Base-by-base conservation (phyloP, 108 stramenopile species). In the Cyclostephanos tholiformis region DNA sequence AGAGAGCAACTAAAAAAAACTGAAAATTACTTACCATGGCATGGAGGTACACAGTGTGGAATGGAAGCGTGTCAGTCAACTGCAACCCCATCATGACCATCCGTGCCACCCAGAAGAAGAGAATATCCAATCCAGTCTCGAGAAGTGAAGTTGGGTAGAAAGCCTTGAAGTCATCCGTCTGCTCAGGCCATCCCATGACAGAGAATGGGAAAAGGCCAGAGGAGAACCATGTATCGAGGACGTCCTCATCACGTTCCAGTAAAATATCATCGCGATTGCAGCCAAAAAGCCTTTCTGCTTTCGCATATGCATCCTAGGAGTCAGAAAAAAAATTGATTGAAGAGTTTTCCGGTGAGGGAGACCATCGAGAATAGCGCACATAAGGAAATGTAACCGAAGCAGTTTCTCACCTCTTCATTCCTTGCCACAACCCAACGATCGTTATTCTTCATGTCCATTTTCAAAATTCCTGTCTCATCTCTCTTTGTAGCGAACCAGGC, bases 71-170 rank as follows among this genome's bases (percentile, higher is more conserved):
- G 69, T 96, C 94, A 25, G 96, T 98, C 65, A 99, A 85, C 82
- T 99, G 94, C 80, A 99, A 89, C 46, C 98, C 96, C 97, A 99
- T 97, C 98, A 99, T 99, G 39, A 99, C 99, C 99, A 99, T 99
- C 73, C 99, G 87, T 29, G 99, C 99, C 41, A 99, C 99, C 99
- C 99, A 99, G 84, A 99, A 99, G 90, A 99, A 99, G 50, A 99
- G 88, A 86, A 99, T 99, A 80, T 99, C 99, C 66, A 90, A 85
- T 11, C 99, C 99, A 26, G 99, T 99, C 80, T 99, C 99, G 26
- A 99, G 94, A 43, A 99, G 85, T n/a, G 93, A 92, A n/a, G 95
- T 97, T 17, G 99, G 99, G 75, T 96, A 99, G 72, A 99, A 99
- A 16, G 97, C 98, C 84, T 97, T 86, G 57, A 98, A 66, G 74